These are phyloP conservation scores for Fusarium sp. DNA, from an alignment of 2,329 filamentous ascomycete species.

Conservation along the genomic window DNA sequence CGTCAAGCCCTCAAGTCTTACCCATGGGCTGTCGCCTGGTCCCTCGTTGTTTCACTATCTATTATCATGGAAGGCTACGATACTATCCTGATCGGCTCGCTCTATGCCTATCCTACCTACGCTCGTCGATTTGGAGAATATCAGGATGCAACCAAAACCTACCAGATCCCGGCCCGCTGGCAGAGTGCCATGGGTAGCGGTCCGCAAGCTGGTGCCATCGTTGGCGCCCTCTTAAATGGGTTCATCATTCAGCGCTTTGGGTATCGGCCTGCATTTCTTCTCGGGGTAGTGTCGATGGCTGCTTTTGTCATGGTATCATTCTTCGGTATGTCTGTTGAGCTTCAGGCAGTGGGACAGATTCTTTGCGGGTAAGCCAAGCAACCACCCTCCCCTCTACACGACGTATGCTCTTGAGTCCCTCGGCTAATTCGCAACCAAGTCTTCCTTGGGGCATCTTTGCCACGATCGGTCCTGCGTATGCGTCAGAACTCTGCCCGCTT, in stretches of 20 bases:
- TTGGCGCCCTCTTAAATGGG: background rate
- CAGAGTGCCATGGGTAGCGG: background rate
- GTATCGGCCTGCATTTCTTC: background rate
- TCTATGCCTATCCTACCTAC: background rate
- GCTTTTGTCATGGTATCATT: background rate
- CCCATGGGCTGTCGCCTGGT: background rate
- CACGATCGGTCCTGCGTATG: background rate
- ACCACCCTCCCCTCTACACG: background rate
- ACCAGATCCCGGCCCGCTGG: background rate
- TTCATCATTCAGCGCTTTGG: background rate
- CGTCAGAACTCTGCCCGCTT: background rate
- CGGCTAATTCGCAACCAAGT: fast-evolving
- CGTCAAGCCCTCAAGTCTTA: background rate
- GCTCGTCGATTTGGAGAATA: background rate
- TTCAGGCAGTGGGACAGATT: background rate
- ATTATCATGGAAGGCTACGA: background rate
- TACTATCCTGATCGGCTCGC: background rate
- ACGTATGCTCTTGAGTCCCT: fast-evolving
- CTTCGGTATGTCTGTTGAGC: background rate
- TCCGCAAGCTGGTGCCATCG: background rate
- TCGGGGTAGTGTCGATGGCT: background rate
- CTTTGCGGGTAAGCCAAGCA: background rate
- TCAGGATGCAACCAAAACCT: background rate
- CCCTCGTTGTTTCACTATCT: background rate
- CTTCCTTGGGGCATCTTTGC: background rate